A percentile compares a stretch with the other conserved stretches of the same genome.
These are phyloP conservation scores for Magnaporthiopsis rhizophila DNA, from an alignment of 2,329 filamentous ascomycete genomes.

Conservation along the genomic window DNA sequence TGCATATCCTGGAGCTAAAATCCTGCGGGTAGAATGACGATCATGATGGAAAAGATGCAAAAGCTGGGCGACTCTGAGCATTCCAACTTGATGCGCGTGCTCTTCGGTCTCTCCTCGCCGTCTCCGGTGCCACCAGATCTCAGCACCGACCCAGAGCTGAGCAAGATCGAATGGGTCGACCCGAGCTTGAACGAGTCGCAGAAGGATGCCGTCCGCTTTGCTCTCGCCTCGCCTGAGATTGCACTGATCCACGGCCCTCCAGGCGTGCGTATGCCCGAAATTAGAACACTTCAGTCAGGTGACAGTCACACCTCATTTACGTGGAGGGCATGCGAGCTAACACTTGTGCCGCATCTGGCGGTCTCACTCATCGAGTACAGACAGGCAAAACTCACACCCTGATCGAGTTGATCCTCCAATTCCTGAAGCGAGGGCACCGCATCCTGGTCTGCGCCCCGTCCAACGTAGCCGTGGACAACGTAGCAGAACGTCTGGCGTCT, in stretches of 20 bases:
- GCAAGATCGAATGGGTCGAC: constrained; percentile 52
- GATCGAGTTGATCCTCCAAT: constrained; percentile 89
- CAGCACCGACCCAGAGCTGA: constrained; percentile 30
- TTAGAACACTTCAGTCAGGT: no score
- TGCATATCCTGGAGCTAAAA: background rate
- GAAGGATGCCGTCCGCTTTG: constrained; percentile 69
- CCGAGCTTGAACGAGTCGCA: constrained; percentile 56
- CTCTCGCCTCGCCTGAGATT: constrained; percentile 71
- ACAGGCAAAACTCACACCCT: constrained; percentile 96
- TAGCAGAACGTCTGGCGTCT: constrained; percentile 81
- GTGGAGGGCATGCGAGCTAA: background rate
- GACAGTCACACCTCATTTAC: background rate
- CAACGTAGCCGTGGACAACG: constrained; percentile 97
- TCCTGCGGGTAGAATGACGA: constrained; percentile 47
- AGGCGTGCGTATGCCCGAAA: constrained; percentile 42
- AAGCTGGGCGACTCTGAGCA: constrained; percentile 51
- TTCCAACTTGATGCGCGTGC: constrained; percentile 50
- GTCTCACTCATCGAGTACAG: constrained; percentile 22
- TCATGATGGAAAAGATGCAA: constrained; percentile 50
- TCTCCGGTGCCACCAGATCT: constrained; percentile 37
- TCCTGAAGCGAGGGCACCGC: constrained; percentile 64
- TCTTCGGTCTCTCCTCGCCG: constrained; percentile 52
- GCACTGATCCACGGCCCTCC: constrained; percentile 92
- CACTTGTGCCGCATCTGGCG: background rate
- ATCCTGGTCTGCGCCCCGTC: constrained; percentile 93